Evolutionary conservation across 257 asterid genomes (phyloP).

Genomic region (Apocynum venetum): DNA sequence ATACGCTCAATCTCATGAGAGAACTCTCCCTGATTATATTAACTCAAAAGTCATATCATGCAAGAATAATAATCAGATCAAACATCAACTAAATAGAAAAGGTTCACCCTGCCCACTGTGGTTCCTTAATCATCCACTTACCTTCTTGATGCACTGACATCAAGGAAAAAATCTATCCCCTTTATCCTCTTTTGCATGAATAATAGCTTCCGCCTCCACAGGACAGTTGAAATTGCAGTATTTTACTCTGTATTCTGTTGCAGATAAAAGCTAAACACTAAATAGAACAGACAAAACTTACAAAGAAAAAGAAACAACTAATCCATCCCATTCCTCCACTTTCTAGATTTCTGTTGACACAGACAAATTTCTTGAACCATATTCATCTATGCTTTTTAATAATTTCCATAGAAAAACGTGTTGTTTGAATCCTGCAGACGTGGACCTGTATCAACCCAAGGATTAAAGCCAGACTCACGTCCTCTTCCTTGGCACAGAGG

Average conservation of each 20-base stretch:
- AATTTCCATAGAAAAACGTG: background rate
- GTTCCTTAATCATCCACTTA: background rate
- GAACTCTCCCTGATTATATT: background rate
- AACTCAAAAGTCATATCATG: background rate
- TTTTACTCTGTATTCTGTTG: background rate
- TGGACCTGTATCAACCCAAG: slow-evolving; percentile 14
- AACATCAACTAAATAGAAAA: background rate
- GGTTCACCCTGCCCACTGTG: background rate
- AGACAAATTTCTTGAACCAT: background rate
- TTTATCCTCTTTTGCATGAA: background rate
- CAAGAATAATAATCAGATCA: background rate
- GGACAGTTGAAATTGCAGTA: background rate
- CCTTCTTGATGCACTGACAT: background rate
- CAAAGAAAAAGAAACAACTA: too few species aligned
- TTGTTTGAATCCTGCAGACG: background rate
- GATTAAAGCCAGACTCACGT: background rate
- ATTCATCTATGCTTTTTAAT: background rate
- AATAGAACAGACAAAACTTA: too few species aligned
- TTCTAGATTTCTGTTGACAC: background rate
- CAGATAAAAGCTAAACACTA: background rate
- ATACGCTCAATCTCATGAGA: too few species aligned
- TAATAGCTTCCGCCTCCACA: background rate
- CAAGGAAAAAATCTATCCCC: background rate
- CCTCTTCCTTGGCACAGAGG: background rate
- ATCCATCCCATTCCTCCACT: background rate